Conservation (phyloP, 2,329 filamentous ascomycete species). For the Thielaviopsis punctulata region DNA sequence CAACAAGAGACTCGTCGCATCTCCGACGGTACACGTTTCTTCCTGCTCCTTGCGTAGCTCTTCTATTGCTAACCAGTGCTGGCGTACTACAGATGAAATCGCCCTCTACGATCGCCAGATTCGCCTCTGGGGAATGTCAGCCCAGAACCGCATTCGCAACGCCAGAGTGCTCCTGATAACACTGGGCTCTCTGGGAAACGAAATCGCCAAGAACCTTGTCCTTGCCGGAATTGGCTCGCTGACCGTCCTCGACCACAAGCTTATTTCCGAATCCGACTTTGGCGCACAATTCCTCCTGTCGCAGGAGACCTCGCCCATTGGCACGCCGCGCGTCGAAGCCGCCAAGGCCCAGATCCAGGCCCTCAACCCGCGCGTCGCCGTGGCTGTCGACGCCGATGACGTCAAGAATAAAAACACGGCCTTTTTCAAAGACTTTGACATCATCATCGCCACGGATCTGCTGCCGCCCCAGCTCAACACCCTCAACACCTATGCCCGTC, state of each 20-base stretch:
- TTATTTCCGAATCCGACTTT: conserved; percentile 62
- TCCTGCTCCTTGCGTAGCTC: neutral
- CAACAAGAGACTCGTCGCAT: neutral
- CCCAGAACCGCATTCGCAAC: conserved; percentile 79
- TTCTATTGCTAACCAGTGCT: neutral
- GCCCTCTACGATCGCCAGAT: conserved; percentile 96
- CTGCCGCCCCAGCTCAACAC: conserved; percentile 55
- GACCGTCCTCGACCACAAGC: conserved; percentile 67
- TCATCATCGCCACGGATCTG: conserved; percentile 81
- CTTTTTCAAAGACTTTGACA: conserved; percentile 65
- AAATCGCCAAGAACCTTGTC: conserved; percentile 94
- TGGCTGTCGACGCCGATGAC: conserved; percentile 52
- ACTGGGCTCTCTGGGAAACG: conserved; percentile 74
- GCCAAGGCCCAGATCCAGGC: conserved; percentile 62
- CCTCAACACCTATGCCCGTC: conserved; percentile 73
- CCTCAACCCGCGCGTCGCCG: conserved; percentile 74
- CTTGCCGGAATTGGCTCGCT: conserved; percentile 82
- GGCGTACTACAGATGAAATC: conserved; percentile 55
- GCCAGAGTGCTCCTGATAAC: conserved; percentile 82
- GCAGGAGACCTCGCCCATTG: conserved; percentile 46
- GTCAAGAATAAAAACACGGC: conserved; percentile 50
- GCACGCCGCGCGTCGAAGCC: conserved; percentile 70
- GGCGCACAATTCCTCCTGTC: conserved; percentile 70
- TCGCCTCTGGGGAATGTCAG: conserved; percentile 88
- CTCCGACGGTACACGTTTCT: neutral